Conservation (phyloP, 805 yeast species). For the Yamadazyma scolyti region DNA sequence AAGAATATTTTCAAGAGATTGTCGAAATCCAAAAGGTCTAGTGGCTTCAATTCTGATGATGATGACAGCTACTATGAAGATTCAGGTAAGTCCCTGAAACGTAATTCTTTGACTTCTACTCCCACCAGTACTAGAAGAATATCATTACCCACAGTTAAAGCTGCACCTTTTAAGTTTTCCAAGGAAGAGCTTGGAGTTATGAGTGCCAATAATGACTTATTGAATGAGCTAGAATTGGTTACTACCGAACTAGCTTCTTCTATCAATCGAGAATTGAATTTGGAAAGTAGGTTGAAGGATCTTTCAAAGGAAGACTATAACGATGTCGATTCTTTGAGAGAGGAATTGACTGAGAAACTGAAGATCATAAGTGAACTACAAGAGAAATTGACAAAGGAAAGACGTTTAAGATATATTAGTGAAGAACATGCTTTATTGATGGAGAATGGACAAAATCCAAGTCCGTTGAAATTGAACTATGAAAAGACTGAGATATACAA, state of each 20-base stretch:
- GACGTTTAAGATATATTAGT: conserved; percentile 62
- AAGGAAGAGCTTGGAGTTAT: conserved; percentile 62
- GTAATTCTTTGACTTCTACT: conserved; percentile 9
- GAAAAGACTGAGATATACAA: conserved; percentile 52
- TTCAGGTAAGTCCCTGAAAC: conserved; percentile 10
- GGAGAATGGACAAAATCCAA: conserved; percentile 52
- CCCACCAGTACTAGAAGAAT: conserved; percentile 6
- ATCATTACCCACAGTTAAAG: conserved; percentile 7
- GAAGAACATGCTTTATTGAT: conserved; percentile 63
- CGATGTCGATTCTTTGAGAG: conserved; percentile 41
- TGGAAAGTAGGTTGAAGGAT: conserved; percentile 44
- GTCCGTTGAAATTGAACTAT: conserved; percentile 52
- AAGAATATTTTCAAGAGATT: conserved; percentile 31
- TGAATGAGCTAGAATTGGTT: conserved; percentile 63
- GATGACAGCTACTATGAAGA: conserved; percentile 10
- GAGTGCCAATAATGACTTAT: conserved; percentile 53
- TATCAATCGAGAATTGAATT: conserved; percentile 60
- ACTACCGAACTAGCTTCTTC: conserved; percentile 72
- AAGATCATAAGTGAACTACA: conserved; percentile 47
- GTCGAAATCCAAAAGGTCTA: conserved; percentile 24
- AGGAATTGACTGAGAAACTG: conserved; percentile 37
- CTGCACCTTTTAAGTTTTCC: conserved; percentile 34
- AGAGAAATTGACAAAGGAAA: conserved; percentile 57
- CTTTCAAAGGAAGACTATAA: conserved; percentile 20
- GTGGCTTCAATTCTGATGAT: conserved; percentile 6